Conservation (phyloP, 495 filamentous ascomycete species). For the Penicillium taxi region DNA sequence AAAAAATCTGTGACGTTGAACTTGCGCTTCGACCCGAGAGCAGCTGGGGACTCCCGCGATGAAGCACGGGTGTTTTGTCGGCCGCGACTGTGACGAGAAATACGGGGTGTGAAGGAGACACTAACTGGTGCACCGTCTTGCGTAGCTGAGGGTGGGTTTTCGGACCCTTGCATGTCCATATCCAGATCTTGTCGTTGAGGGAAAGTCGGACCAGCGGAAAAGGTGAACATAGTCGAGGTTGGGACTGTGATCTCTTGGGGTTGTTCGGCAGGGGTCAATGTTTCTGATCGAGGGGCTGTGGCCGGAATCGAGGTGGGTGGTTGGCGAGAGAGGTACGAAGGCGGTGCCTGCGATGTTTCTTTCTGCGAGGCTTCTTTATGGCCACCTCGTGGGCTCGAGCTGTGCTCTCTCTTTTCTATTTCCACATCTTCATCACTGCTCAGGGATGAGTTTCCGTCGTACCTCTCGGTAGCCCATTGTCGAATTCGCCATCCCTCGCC, state of each 20-base stretch:
- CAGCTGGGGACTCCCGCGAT: constrained; percentile 33
- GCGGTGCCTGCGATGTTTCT: constrained; percentile 18
- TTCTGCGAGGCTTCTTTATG: constrained; percentile 42
- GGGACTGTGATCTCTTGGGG: constrained; percentile 21
- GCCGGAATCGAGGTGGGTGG: constrained; percentile 31
- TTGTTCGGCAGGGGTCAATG: constrained; percentile 16
- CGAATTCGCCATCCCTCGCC: constrained; percentile 76
- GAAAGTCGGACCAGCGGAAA: constrained; percentile 53
- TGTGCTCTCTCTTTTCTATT: constrained; percentile 43
- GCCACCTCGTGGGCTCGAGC: constrained; percentile 53
- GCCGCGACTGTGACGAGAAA: constrained; percentile 37
- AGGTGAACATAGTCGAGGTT: constrained; percentile 54
- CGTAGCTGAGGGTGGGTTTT: constrained; percentile 26
- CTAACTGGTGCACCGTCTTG: constrained; percentile 38
- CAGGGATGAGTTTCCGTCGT: constrained; percentile 55
- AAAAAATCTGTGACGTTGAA: constrained; percentile 74
- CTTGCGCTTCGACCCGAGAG: constrained; percentile 70
- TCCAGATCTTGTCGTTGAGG: constrained; percentile 56
- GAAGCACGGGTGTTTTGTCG: constrained; percentile 37
- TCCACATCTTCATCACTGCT: constrained; percentile 66
- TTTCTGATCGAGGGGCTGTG: constrained; percentile 20
- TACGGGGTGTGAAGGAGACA: constrained; percentile 46
- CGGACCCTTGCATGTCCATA: constrained; percentile 50
- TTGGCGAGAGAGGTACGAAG: constrained; percentile 19
- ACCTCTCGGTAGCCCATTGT: constrained; percentile 75